phyloP scores from a whole-genome alignment of 306 rosid species.

The Psophocarpus tetragonolobus region DNA sequence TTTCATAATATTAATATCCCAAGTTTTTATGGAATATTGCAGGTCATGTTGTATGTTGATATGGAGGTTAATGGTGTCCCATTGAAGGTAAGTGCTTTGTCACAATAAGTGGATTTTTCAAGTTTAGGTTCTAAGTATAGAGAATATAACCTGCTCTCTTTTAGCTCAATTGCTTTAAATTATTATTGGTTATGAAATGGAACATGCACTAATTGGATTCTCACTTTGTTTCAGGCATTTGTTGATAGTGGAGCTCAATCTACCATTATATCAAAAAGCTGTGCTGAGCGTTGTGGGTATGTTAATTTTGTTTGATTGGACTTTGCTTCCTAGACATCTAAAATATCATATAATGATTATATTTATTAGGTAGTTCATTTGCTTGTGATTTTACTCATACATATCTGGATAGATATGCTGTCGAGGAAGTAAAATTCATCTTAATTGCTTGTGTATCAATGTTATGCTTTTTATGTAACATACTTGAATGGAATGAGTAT shows the following conservation, averaged over 20 bases:
- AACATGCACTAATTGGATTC: conserved; percentile 20
- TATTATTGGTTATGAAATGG: neutral
- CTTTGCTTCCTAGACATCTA: conserved; percentile 26
- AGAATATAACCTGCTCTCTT: conserved; percentile 3
- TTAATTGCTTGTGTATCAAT: neutral
- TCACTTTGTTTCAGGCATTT: conserved; percentile 73
- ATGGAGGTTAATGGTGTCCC: conserved; percentile 99
- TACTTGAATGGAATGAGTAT: neutral
- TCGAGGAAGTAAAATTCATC: conserved; percentile 11
- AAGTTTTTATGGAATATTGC: conserved; percentile 34
- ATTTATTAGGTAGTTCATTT: neutral
- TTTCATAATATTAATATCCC: neutral
- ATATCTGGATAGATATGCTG: neutral
- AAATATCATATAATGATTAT: neutral
- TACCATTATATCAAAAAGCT: conserved; percentile 93
- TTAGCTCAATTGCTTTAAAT: conserved; percentile 4
- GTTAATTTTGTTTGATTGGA: conserved; percentile 36
- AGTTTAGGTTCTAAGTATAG: conserved; percentile 19
- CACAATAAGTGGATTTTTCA: conserved; percentile 21
- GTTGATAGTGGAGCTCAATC: conserved; percentile 99
- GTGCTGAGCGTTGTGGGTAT: conserved; percentile 98
- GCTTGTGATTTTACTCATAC: neutral
- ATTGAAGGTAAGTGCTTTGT: conserved; percentile 64
- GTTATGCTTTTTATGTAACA: conserved; percentile 2
- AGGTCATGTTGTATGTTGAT: conserved; percentile 97